Base-by-base conservation (phyloP, 768 basidiomycete genomes). In the Agrocybe pediades region DNA sequence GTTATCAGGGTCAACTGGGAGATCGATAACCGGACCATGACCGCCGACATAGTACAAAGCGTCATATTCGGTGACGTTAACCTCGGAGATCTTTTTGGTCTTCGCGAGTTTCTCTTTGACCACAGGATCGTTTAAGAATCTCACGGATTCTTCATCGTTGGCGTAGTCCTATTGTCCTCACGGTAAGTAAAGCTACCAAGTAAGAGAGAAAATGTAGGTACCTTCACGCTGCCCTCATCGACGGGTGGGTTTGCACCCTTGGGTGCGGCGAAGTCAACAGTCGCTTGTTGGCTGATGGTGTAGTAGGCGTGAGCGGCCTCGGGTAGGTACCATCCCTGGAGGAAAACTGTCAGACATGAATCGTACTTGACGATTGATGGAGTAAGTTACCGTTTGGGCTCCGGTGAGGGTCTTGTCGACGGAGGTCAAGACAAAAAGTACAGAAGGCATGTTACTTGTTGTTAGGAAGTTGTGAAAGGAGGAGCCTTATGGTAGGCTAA, bases 11-110 rank as follows among this genome's bases (percentile, higher is more conserved):
- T 90, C 83, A 11, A 57, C 59, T 2, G 89, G 69, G 30, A 92
- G 77, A 67, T 92, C 90, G 46, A 92, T 73, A 27, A 86, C 80
- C 9, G 90, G 88, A 0, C 88, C 88, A 61, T 90, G 87, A 30
- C 91, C 90, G 33, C 90, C 91, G 49, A 88, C 78, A 63, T 88
- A 90, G 71, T 88, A 90, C 50, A 92, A 71, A 15, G 84, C 90
- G 47, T 79, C 83, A 63, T 90, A 92, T 59, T 88, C 83, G 25
- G 74, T 67, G 5, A 68, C 71, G 44, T 78, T 75, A 58, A 92
- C 78, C 1, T 85, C 82, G 0, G 75, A 68, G 42, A 92, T 72
- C 67, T 76, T 82, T 70, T 85, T 83, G 5, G 87, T 80, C 26
- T 70, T 72, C 8, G 74, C 74, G 27, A 88, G 64, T 61, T 86